phyloP scores from a whole-genome alignment of 2,329 filamentous ascomycete genomes.

The Pezicula carpinea region DNA sequence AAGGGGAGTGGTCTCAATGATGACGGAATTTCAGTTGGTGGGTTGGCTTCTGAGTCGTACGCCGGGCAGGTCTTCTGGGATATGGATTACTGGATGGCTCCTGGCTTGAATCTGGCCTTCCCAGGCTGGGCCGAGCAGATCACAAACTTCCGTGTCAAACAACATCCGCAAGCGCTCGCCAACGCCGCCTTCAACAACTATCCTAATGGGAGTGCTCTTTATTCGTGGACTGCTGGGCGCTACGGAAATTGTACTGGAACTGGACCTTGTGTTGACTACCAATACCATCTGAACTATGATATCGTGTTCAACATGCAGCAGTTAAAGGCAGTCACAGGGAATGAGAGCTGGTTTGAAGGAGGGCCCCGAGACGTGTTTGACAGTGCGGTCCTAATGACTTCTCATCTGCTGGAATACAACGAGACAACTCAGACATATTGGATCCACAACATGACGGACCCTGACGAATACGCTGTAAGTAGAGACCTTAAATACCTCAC shows the following conservation, averaged over 20 bases:
- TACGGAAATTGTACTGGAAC: constrained; percentile 64
- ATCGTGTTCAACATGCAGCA: constrained; percentile 48
- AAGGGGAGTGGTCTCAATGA: constrained; percentile 51
- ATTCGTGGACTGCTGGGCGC: constrained; percentile 63
- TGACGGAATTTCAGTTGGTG: constrained; percentile 64
- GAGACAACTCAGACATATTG: constrained; percentile 44
- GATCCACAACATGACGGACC: constrained; percentile 65
- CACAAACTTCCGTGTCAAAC: constrained; percentile 57
- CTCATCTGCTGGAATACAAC: constrained; percentile 56
- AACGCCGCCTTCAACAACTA: constrained; percentile 60
- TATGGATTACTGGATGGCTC: constrained; percentile 36
- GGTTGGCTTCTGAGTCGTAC: constrained; percentile 63
- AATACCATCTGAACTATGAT: constrained; percentile 69
- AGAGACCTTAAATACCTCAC: not conserved
- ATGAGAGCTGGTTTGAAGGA: constrained; percentile 29
- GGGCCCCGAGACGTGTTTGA: constrained; percentile 59
- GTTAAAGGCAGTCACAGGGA: constrained; percentile 28
- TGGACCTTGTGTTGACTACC: constrained; percentile 63
- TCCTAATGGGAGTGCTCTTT: constrained; percentile 54
- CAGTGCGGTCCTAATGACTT: constrained; percentile 56
- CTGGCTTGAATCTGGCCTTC: constrained; percentile 58
- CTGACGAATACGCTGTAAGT: constrained; percentile 41
- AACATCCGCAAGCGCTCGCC: constrained; percentile 52
- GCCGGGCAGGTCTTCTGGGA: constrained; percentile 47
- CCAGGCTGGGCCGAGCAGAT: constrained; percentile 59